A percentile compares a stretch with the other conserved stretches of the same genome.
Conservation (phyloP, 2,329 filamentous ascomycete genomes). For the Ophiocordyceps camponoti-leonardi region DNA sequence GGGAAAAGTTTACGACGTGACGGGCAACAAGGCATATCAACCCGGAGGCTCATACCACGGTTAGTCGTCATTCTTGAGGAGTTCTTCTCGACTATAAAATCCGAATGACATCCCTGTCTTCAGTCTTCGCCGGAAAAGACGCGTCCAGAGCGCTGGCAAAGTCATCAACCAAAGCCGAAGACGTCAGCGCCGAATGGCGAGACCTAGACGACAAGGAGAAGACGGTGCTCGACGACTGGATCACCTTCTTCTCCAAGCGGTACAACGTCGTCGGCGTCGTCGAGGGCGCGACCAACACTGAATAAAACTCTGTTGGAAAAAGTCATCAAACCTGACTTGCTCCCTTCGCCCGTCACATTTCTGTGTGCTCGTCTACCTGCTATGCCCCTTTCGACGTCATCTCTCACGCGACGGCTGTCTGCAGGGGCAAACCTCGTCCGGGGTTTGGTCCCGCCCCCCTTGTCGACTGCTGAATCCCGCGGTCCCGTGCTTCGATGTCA, state of each 20-base stretch:
- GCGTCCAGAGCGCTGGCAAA: conserved; percentile 80
- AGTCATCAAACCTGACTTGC: too few relatives aligned
- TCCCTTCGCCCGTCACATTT: background rate
- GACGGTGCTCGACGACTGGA: conserved; percentile 76
- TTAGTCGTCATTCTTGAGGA: conserved; percentile 23
- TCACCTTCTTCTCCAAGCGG: conserved; percentile 88
- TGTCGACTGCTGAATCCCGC: background rate
- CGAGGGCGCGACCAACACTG: conserved; percentile 40
- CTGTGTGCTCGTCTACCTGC: background rate
- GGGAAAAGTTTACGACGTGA: conserved; percentile 91
- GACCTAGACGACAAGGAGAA: conserved; percentile 75
- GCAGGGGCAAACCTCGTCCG: conserved; percentile 1
- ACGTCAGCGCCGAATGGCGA: conserved; percentile 68
- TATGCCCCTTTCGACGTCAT: background rate
- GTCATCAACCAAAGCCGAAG: conserved; percentile 72
- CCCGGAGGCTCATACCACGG: conserved; percentile 72
- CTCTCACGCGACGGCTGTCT: background rate
- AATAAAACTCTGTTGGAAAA: background rate
- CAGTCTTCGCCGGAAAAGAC: conserved; percentile 93
- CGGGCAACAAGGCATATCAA: conserved; percentile 71
- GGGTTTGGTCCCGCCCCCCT: background rate
- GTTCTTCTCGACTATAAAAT: too few relatives aligned
- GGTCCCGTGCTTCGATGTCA: background rate
- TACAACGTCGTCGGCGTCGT: conserved; percentile 76
- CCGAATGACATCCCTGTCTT: background rate